phyloP scores from a whole-genome alignment of 192 early-diverging fungal genomes.

The Coemansia sp. region DNA sequence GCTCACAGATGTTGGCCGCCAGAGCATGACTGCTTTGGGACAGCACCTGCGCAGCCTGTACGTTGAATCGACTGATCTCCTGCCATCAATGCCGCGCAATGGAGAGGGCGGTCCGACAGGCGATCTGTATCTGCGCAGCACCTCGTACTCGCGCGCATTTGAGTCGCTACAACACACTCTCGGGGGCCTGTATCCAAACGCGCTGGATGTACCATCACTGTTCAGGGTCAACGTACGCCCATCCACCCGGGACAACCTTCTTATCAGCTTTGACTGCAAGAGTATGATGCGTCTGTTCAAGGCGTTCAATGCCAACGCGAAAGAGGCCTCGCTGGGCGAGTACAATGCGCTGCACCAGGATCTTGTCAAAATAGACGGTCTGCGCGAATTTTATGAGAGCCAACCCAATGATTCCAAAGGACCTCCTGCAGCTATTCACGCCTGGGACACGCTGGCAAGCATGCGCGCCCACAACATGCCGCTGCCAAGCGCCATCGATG shows the following conservation, averaged over 20 bases:
- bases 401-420: constrained; percentile 2
- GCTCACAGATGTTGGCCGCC: constrained; percentile 61
- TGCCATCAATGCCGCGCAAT: constrained; percentile 25
- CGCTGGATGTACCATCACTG: neutral
- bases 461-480: constrained; percentile 36
- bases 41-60: constrained; percentile 57
- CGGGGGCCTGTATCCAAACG: constrained; percentile 59
- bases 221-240: constrained; percentile 41
- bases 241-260: constrained; percentile 30
- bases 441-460: constrained; percentile 21
- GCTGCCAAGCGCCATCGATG: constrained; percentile 29
- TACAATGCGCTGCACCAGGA: constrained; percentile 23
- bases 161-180: constrained; percentile 68
- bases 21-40: constrained; percentile 54
- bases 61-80: constrained; percentile 51
- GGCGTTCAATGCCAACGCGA: constrained; percentile 10
- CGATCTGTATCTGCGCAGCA: constrained; percentile 58
- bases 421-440: constrained; percentile 11
- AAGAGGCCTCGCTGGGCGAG: constrained; percentile 13
- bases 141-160: constrained; percentile 63
- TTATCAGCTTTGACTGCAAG: constrained; percentile 27
- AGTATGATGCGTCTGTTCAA: constrained; percentile 19
- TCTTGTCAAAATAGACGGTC: constrained; percentile 20
- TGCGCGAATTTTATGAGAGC: constrained; percentile 15
- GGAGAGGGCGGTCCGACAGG: constrained; percentile 8